phyloP scores from a whole-genome alignment of 2,329 filamentous ascomycete genomes.

The Ophiostoma fasciatum region DNA sequence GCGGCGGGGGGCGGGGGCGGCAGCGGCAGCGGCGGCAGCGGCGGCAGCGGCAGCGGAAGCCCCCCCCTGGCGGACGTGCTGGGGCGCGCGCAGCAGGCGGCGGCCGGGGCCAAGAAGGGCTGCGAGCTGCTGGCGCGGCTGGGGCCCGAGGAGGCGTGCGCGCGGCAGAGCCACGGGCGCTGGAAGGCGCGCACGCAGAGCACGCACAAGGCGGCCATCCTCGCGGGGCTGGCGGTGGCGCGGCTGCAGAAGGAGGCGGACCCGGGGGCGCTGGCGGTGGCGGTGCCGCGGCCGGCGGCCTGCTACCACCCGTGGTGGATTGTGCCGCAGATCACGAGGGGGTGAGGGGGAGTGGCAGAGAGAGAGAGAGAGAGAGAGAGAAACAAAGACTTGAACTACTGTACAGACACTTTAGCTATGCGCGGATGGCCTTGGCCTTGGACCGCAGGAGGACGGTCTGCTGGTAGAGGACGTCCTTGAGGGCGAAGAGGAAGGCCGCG shows the following conservation, averaged over 20 bases:
- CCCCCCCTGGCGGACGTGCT: slow-evolving; percentile 28
- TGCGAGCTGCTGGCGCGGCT: slow-evolving; percentile 42
- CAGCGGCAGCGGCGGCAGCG: too few relatives aligned
- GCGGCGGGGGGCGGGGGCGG: slow-evolving; percentile 25
- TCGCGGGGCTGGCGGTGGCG: slow-evolving; percentile 48
- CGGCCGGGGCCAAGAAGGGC: slow-evolving; percentile 34
- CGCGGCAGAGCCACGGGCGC: slow-evolving; percentile 33
- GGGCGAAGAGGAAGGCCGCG: slow-evolving; percentile 89
- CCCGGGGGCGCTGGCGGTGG: slow-evolving; percentile 25
- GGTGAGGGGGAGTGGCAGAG: neutral
- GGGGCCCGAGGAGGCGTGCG: slow-evolving; percentile 34
- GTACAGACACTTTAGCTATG: too few relatives aligned
- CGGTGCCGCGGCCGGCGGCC: slow-evolving; percentile 36
- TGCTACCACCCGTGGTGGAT: slow-evolving; percentile 52
- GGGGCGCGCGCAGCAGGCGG: slow-evolving; percentile 28
- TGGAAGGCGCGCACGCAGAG: slow-evolving; percentile 47
- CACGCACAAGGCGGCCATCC: slow-evolving; percentile 55
- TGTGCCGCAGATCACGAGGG: slow-evolving; percentile 32
- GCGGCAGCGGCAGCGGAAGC: too few relatives aligned
- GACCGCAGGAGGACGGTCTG: slow-evolving; percentile 54
- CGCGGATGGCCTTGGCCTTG: slow-evolving; percentile 23
- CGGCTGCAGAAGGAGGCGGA: slow-evolving; percentile 42
- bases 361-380: too few relatives aligned
- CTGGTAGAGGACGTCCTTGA: slow-evolving; percentile 93
- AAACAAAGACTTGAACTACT: neutral